Percentiles rank a stretch among this genome's conserved stretches.
Conservation (phyloP, 78 protist genomes). For the Dictyostelium citrinum region DNA sequence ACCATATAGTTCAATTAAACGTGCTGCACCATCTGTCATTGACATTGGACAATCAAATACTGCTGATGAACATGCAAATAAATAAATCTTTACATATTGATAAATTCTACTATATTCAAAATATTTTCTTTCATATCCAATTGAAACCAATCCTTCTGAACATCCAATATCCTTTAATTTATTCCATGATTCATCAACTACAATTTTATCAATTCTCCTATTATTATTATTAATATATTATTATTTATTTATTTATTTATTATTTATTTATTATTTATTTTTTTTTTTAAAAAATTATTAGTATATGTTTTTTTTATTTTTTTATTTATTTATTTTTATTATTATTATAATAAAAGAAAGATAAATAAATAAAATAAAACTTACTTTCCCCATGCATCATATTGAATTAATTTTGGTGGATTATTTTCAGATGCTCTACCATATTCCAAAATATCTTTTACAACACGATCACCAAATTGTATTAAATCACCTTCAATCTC, state of each 20-base stretch:
- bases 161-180: slow-evolving; percentile 71
- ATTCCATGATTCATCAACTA: slow-evolving; percentile 77
- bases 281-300: too few species aligned
- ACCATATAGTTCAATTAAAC: slow-evolving; percentile 70
- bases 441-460: slow-evolving; percentile 46
- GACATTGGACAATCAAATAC: slow-evolving; percentile 83
- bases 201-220: slow-evolving; percentile 70
- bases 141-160: slow-evolving; percentile 67
- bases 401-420: slow-evolving; percentile 63
- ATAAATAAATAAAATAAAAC: not conserved
- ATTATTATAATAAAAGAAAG: not conserved
- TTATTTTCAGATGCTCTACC: slow-evolving; percentile 65
- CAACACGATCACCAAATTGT: slow-evolving; percentile 70
- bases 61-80: slow-evolving; percentile 77
- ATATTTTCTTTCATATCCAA: slow-evolving; percentile 70
- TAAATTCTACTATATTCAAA: slow-evolving; percentile 69
- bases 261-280: too few species aligned
- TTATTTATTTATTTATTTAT: too few species aligned
- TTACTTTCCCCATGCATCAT: slow-evolving; percentile 78
- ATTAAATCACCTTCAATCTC: slow-evolving; percentile 32
- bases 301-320: too few species aligned
- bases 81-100: slow-evolving; percentile 72
- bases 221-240: not conserved
- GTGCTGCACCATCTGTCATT: slow-evolving; percentile 85
- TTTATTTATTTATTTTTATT: not conserved